A percentile compares a stretch with the other conserved stretches of the same genome.
Evolutionary conservation across 495 filamentous ascomycete species (phyloP).

Genomic region (Emericellopsis terricola): DNA sequence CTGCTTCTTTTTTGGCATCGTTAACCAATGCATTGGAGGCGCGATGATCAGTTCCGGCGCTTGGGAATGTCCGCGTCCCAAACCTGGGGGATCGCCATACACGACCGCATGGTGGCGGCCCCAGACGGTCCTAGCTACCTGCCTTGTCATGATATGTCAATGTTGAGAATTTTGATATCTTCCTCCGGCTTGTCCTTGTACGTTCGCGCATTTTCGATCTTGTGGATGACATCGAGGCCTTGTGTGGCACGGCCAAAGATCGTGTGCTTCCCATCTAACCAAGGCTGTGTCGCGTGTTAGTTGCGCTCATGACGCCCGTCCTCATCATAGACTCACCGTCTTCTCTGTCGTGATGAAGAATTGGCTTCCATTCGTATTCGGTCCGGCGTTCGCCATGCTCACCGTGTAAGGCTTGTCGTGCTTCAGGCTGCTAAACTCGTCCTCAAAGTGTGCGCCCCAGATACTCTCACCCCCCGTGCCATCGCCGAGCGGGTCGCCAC

Average conservation of each 20-base stretch:
- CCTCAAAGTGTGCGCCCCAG: slow-evolving; percentile 90
- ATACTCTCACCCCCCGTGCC: slow-evolving; percentile 94
- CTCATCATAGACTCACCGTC: slow-evolving; percentile 32
- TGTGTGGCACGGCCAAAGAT: slow-evolving; percentile 83
- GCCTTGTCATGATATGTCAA: slow-evolving; percentile 45
- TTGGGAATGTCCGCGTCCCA: no score
- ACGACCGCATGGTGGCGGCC: no score
- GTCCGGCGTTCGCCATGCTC: slow-evolving; percentile 93
- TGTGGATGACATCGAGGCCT: slow-evolving; percentile 88
- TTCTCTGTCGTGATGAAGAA: slow-evolving; percentile 99
- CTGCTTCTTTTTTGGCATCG: no score
- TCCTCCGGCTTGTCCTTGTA: slow-evolving; percentile 93
- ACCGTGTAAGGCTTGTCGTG: slow-evolving; percentile 95
- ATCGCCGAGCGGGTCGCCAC: slow-evolving; percentile 86
- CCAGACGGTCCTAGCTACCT: no score
- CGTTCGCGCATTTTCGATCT: slow-evolving; percentile 84
- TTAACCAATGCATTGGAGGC: no score
- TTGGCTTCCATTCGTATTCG: slow-evolving; percentile 63
- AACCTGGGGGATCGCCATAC: no score
- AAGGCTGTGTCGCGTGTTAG: slow-evolving; percentile 32
- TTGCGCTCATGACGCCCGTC: background rate
- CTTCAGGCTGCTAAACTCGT: slow-evolving; percentile 80
- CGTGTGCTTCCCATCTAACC: slow-evolving; percentile 93
- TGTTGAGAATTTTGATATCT: slow-evolving; percentile 93
- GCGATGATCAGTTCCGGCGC: no score